Conservation (phyloP, 805 yeast genomes). For the Priceomyces fermenticarens region DNA sequence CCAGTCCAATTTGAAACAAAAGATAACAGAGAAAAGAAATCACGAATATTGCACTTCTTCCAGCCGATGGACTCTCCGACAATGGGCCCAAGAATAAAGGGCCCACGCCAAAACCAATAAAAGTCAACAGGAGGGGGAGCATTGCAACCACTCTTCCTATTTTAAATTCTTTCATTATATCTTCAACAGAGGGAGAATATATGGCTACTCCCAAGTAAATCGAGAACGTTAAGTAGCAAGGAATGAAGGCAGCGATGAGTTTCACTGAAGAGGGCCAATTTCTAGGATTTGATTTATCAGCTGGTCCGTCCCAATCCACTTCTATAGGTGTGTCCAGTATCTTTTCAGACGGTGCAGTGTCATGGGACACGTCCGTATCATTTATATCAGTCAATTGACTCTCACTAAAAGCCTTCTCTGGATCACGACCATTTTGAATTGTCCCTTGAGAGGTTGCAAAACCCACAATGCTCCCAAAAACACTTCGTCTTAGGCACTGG, state of each 20-base stretch:
- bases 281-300: slow-evolving; percentile 49
- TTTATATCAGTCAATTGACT: too few relatives aligned
- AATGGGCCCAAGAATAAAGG: slow-evolving; percentile 54
- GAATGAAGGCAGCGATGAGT: slow-evolving; percentile 28
- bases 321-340: slow-evolving; percentile 6
- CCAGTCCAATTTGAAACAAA: slow-evolving; percentile 51
- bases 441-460: too few relatives aligned
- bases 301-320: slow-evolving; percentile 29
- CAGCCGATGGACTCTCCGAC: slow-evolving; percentile 48
- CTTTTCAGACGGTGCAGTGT: too few relatives aligned
- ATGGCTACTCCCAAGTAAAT: slow-evolving; percentile 53
- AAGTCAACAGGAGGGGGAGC: slow-evolving; percentile 41
- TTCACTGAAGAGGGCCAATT: slow-evolving; percentile 47
- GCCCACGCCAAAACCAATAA: slow-evolving; percentile 58
- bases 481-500: too few relatives aligned
- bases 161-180: slow-evolving; percentile 41
- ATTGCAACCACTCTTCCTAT: slow-evolving; percentile 41
- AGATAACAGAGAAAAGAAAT: slow-evolving; percentile 41
- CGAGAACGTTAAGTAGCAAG: slow-evolving; percentile 42
- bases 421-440: too few relatives aligned
- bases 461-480: too few relatives aligned
- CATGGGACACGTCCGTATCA: too few relatives aligned
- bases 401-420: too few relatives aligned
- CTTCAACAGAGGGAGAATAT: slow-evolving; percentile 46
- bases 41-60: slow-evolving; percentile 46